Conservation (phyloP, 805 yeast species). For the Saitoella complicata region DNA sequence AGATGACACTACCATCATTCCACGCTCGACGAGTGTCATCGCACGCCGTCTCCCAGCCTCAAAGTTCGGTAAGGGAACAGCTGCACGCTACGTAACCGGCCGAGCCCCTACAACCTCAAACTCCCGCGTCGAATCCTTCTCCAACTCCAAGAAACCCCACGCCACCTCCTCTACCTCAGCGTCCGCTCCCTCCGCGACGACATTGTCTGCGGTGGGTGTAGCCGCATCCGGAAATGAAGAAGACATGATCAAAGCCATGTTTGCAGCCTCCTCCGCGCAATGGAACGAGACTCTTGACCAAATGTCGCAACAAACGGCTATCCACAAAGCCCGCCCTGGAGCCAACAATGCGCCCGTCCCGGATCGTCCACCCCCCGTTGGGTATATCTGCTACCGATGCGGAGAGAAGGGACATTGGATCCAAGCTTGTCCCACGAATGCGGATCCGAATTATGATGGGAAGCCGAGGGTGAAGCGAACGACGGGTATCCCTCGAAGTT, state of each 20-base stretch:
- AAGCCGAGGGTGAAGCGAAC: conserved; percentile 67
- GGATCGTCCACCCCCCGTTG: conserved; percentile 84
- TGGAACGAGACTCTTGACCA: conserved; percentile 92
- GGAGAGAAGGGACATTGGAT: conserved; percentile 95
- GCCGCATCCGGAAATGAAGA: conserved; percentile 34
- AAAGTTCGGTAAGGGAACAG: conserved; percentile 32
- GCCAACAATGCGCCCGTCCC: conserved; percentile 16
- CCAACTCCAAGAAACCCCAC: conserved; percentile 19
- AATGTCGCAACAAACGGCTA: conserved; percentile 71
- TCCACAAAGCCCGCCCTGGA: conserved; percentile 27
- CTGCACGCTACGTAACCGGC: conserved; percentile 43
- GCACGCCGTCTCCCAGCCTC: conserved; percentile 61
- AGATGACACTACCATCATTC: conserved; percentile 82
- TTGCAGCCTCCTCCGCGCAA: conserved; percentile 79
- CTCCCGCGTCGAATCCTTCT: conserved; percentile 17
- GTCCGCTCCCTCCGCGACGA: conserved; percentile 22
- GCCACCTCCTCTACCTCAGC: conserved; percentile 10
- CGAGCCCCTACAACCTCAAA: conserved; percentile 22
- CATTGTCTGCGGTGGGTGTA: too few species aligned
- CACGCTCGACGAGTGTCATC: conserved; percentile 70
- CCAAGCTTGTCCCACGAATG: conserved; percentile 84
- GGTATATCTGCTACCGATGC: conserved; percentile 90
- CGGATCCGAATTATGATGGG: conserved; percentile 88
- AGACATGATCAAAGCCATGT: conserved; percentile 83
- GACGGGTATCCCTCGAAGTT: conserved; percentile 93